Evolutionary conservation across 1,284 basidiomycete genomes (phyloP).

Genomic region (Apiotrichum gracile): DNA sequence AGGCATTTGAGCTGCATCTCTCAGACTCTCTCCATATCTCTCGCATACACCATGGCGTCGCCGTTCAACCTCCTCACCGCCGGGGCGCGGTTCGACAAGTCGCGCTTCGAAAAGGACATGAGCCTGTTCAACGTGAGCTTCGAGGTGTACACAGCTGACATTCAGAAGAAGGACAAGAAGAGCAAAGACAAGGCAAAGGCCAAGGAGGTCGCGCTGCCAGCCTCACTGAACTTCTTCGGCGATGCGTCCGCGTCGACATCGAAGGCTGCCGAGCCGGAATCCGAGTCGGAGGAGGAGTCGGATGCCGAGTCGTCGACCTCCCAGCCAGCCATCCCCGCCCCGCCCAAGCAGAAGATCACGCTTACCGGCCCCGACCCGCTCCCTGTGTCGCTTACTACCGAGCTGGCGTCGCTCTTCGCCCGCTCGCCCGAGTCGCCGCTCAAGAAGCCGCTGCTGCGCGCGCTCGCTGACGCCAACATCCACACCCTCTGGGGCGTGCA

Average conservation of each 20-base stretch:
- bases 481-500: constrained; percentile 39
- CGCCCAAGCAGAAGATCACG: constrained; percentile 45
- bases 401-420: constrained; percentile 36
- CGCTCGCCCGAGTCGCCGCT: constrained; percentile 23
- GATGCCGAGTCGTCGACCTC: constrained; percentile 14
- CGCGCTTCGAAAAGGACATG: constrained; percentile 65
- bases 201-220: constrained; percentile 53
- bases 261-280: constrained; percentile 47
- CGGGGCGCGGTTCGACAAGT: constrained; percentile 71
- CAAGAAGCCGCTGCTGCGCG: constrained; percentile 23
- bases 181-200: constrained; percentile 38
- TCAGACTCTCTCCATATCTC: background rate
- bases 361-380: constrained; percentile 41
- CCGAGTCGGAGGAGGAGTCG: constrained; percentile 18
- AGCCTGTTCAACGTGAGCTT: constrained; percentile 60
- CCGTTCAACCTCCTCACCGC: constrained; percentile 71
- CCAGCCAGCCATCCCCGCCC: constrained; percentile 25
- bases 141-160: background rate
- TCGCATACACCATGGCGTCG: constrained; percentile 27
- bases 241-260: constrained; percentile 52
- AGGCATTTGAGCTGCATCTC: background rate
- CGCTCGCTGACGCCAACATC: constrained; percentile 24
- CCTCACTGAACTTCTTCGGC: constrained; percentile 82
- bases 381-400: constrained; percentile 37
- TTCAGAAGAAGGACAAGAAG: constrained; percentile 37